Percentiles rank a stretch among this genome's conserved stretches.
Conservation (phyloP, 441 rosid species). For the Erysimum pusillum region DNA sequence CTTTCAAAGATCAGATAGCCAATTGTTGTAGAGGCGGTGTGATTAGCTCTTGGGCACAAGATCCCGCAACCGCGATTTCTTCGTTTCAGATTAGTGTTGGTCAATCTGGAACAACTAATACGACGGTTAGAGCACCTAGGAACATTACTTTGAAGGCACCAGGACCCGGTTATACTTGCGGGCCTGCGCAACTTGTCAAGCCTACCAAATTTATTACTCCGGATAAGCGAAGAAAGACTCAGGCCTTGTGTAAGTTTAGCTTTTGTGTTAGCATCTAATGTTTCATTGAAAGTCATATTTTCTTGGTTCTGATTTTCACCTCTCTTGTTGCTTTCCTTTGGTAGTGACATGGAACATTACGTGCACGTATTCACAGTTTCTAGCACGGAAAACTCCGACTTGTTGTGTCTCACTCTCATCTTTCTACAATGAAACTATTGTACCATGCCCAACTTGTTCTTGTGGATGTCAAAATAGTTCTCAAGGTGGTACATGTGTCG, state of each 20-base stretch:
- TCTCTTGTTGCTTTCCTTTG: constrained; percentile 32
- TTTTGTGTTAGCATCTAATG: neutral
- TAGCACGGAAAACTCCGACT: constrained; percentile 71
- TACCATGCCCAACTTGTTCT: constrained; percentile 75
- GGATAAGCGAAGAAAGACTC: constrained; percentile 80
- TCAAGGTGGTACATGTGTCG: constrained; percentile 62
- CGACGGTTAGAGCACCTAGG: constrained; percentile 69
- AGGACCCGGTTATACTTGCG: constrained; percentile 89
- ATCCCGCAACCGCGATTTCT: constrained; percentile 66
- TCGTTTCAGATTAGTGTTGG: constrained; percentile 86
- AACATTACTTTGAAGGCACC: constrained; percentile 76
- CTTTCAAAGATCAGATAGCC: constrained; percentile 69
- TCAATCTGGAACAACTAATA: constrained; percentile 75
- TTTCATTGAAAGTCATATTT: neutral
- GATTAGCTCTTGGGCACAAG: constrained; percentile 76
- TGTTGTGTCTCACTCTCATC: constrained; percentile 92
- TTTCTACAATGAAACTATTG: constrained; percentile 78
- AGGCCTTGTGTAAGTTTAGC: constrained; percentile 74
- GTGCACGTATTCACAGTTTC: constrained; percentile 84
- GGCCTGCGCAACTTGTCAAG: constrained; percentile 61
- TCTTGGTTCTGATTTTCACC: constrained; percentile 14
- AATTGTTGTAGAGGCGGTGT: constrained; percentile 93
- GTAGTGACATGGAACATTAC: constrained; percentile 94
- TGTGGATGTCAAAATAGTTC: constrained; percentile 76
- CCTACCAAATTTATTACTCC: constrained; percentile 59